Base-by-base conservation (phyloP, 2,329 filamentous ascomycete genomes). In the Hypoxylon sp. region DNA sequence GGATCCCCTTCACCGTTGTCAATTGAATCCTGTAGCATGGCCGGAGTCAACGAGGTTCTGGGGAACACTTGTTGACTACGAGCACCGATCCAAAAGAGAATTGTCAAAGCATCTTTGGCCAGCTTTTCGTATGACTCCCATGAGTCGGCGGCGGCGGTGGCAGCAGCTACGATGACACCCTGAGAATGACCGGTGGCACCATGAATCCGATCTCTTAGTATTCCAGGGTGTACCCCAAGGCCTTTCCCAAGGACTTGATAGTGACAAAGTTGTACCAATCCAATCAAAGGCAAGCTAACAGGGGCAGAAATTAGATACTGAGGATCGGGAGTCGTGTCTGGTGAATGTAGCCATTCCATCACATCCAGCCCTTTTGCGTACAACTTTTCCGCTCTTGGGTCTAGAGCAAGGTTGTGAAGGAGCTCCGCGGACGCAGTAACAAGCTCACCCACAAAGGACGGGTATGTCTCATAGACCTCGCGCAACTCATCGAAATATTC, bases 401-500 rank as follows among this genome's bases (percentile, higher is more conserved):
- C 92, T 73, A 92, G 90, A 37, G 94, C 91, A 46, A 99, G 87
- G 27, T 85, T 90, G 79, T 95, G 93, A n/a, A 99, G 88, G 60
- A 97, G 89, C 77, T 97, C 92, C 13, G 96, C 94, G 6, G 94
- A 91, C 24, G 90, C 88, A 29, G 87, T 87, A 76, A 99, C 88
- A 71, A 98, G 89, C 72, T 97, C 93, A 73, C 93, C 92, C 4
- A 98, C 89, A 73, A 99, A 97, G 29, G 92, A 92, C 11, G 93
- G 91, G 82, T 99, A 99, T 66, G 94, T 97, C 75, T 86, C 90
- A 84, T 95, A 95, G 65, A 98, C 88, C 80, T 97, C 92, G 62
- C 96, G 91, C 69, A 99, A 88, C 84, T 99, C 96, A 74, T 99
- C 95, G 77, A 99, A 99, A 83, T 99, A 99, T 83, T 99, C 97